phyloP scores from a whole-genome alignment of 176 grass and related monocot genomes.

The Poa pratensis region DNA sequence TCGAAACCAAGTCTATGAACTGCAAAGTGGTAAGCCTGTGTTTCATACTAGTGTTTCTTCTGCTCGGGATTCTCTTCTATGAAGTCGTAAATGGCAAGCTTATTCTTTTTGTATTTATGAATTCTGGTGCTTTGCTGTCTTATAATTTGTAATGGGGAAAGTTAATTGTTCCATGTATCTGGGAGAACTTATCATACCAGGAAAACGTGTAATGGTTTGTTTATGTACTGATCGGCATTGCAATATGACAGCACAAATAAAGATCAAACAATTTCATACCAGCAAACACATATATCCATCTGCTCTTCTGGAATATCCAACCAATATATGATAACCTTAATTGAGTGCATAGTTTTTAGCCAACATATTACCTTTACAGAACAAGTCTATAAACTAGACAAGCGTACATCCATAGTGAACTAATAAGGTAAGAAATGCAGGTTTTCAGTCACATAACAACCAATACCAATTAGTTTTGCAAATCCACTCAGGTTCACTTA shows the following conservation, averaged over 20 bases:
- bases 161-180: neutral
- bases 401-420: neutral
- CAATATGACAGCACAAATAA: neutral
- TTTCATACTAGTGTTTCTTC: neutral
- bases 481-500: neutral
- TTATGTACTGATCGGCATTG: neutral
- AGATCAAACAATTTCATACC: neutral
- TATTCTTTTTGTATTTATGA: neutral
- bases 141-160: neutral
- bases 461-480: neutral
- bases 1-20: conserved; percentile 25
- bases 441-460: conserved; percentile 1
- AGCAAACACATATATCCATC: neutral
- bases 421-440: neutral
- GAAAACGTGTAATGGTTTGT: neutral
- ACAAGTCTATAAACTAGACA: neutral
- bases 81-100: neutral
- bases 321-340: neutral
- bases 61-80: neutral
- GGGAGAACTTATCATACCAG: neutral
- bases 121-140: neutral
- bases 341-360: neutral
- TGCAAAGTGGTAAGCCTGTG: neutral
- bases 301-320: neutral
- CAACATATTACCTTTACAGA: neutral